Evolutionary conservation across 768 basidiomycete genomes (phyloP).

Genomic region (Paxillus involutus): DNA sequence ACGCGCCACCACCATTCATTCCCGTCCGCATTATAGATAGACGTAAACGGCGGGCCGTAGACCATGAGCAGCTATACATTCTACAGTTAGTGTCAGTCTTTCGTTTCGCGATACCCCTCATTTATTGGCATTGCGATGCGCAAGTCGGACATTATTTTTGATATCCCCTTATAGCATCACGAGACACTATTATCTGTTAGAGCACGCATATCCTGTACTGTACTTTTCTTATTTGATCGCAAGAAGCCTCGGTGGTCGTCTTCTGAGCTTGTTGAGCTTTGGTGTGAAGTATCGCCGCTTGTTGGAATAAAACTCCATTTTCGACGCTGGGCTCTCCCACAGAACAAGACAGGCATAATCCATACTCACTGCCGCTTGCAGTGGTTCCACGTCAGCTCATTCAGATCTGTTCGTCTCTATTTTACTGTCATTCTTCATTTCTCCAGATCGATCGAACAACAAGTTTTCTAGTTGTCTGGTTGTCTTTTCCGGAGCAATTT

Average conservation of each 20-base stretch:
- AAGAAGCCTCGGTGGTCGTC: neutral
- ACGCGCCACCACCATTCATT: conserved; percentile 28
- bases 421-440: conserved; percentile 6
- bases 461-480: conserved; percentile 6
- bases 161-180: conserved; percentile 45
- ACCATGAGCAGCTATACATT: conserved; percentile 44
- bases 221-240: conserved; percentile 32
- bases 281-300: conserved; percentile 11
- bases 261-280: neutral
- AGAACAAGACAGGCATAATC: neutral
- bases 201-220: conserved; percentile 61
- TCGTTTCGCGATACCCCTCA: conserved; percentile 55
- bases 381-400: conserved; percentile 30
- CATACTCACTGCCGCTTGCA: too few relatives aligned
- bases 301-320: neutral
- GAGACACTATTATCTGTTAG: conserved; percentile 62
- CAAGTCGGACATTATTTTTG: conserved; percentile 44
- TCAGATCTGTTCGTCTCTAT: conserved; percentile 1
- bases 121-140: conserved; percentile 46
- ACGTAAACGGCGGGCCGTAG: conserved; percentile 44
- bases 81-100: conserved; percentile 42
- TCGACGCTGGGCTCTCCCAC: neutral
- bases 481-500: conserved; percentile 13
- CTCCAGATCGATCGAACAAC: conserved; percentile 11
- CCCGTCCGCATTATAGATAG: conserved; percentile 38